These are phyloP conservation scores for Penstemon eatonii DNA, from an alignment of 257 asterid species.

Conservation along the genomic window DNA sequence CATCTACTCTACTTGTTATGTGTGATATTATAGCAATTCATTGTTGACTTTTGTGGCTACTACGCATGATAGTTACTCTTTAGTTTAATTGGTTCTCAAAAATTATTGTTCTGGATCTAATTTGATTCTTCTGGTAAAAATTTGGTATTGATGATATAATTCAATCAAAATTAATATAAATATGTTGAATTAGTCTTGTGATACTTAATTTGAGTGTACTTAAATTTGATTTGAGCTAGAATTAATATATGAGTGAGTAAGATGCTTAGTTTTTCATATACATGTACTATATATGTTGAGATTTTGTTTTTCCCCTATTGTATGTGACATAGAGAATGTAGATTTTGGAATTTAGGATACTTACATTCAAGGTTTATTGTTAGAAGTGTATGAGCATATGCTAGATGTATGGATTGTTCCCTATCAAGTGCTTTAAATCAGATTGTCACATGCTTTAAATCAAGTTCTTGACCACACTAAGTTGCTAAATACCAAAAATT, in stretches of 20 bases:
- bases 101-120: too few species aligned
- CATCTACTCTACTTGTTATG: conserved; percentile 28
- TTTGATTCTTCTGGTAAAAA: too few species aligned
- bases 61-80: background rate
- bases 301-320: conserved; percentile 16
- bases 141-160: too few species aligned
- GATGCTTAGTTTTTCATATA: too few species aligned
- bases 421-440: background rate
- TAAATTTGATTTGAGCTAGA: too few species aligned
- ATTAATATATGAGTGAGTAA: background rate
- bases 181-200: too few species aligned
- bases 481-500: too few species aligned
- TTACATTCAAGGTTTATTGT: conserved; percentile 11
- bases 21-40: conserved; percentile 9
- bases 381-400: background rate
- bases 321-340: conserved; percentile 21
- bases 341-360: conserved; percentile 26
- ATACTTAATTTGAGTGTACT: too few species aligned
- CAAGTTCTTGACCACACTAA: too few species aligned
- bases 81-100: too few species aligned
- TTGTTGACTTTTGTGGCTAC: conserved; percentile 4
- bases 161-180: too few species aligned
- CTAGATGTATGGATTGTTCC: background rate
- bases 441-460: too few species aligned
- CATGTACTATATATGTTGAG: background rate